Percentiles rank a stretch among this genome's conserved stretches.
Conservation (phyloP, 495 filamentous ascomycete species). For the Pyrenula aspistea region DNA sequence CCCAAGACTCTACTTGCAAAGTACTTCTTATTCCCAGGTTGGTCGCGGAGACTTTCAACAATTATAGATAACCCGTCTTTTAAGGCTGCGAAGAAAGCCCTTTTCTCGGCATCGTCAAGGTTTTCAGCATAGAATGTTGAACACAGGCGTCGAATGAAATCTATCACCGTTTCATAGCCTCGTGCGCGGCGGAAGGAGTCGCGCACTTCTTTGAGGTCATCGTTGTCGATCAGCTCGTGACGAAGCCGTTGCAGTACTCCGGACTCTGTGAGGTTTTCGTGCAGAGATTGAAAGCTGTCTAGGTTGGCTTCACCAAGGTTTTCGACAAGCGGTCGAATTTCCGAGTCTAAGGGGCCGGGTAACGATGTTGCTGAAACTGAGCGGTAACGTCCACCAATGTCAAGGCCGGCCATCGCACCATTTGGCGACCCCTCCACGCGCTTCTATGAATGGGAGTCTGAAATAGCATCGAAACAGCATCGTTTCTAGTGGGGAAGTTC, state of each 20-base stretch:
- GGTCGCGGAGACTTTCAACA: slow-evolving; percentile 62
- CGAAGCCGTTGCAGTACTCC: slow-evolving; percentile 33
- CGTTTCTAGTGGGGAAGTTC: background rate
- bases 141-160: slow-evolving; percentile 53
- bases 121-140: slow-evolving; percentile 52
- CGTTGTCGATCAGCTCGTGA: slow-evolving; percentile 43
- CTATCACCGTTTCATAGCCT: slow-evolving; percentile 67
- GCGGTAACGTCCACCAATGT: slow-evolving; percentile 27
- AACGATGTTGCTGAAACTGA: slow-evolving; percentile 40
- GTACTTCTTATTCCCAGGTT: slow-evolving; percentile 78
- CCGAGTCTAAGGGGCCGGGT: slow-evolving; percentile 43
- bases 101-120: slow-evolving; percentile 44
- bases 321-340: slow-evolving; percentile 48
- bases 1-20: slow-evolving; percentile 61
- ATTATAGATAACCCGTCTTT: slow-evolving; percentile 60
- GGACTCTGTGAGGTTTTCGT: slow-evolving; percentile 22
- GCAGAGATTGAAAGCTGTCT: slow-evolving; percentile 11
- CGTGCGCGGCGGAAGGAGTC: slow-evolving; percentile 74
- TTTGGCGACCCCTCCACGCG: background rate
- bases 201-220: slow-evolving; percentile 34
- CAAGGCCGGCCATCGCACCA: background rate
- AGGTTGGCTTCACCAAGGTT: slow-evolving; percentile 26
- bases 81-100: slow-evolving; percentile 53
- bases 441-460: background rate
- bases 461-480: background rate